Evolutionary conservation across 345 rosid species (phyloP).

Genomic region (Rhodamnia argentea): DNA sequence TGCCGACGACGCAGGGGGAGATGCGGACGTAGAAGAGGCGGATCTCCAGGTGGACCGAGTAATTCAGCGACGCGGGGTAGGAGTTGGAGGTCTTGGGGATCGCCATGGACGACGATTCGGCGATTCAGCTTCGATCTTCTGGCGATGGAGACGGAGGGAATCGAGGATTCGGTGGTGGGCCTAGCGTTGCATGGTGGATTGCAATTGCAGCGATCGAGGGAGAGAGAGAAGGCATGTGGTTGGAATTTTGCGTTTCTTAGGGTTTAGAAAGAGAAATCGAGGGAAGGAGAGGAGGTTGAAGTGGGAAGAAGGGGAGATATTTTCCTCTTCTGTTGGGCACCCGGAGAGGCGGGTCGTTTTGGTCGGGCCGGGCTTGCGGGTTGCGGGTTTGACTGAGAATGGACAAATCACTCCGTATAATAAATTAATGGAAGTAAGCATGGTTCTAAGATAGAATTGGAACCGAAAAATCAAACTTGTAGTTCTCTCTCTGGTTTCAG

Average conservation of each 20-base stretch:
- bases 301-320: background rate
- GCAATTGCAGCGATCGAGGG: background rate
- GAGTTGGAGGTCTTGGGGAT: slow-evolving; percentile 1
- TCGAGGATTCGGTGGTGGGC: background rate
- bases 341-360: background rate
- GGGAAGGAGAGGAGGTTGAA: background rate
- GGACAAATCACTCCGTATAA: background rate
- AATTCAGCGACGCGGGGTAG: slow-evolving; percentile 18
- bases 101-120: background rate
- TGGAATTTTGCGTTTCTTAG: background rate
- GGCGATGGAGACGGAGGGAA: background rate
- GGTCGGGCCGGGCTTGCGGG: background rate
- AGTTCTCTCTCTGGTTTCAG: too few species aligned
- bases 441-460: too few species aligned
- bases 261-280: background rate
- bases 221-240: background rate
- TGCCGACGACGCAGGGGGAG: slow-evolving; percentile 39
- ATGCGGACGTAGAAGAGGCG: slow-evolving; percentile 79
- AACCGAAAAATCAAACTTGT: too few species aligned
- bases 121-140: background rate
- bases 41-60: slow-evolving; percentile 73
- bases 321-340: background rate
- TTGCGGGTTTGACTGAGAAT: background rate
- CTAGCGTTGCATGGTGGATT: background rate
- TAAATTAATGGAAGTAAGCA: too few species aligned